phyloP scores from a whole-genome alignment of 148 eudicot species.

The Silene latifolia region DNA sequence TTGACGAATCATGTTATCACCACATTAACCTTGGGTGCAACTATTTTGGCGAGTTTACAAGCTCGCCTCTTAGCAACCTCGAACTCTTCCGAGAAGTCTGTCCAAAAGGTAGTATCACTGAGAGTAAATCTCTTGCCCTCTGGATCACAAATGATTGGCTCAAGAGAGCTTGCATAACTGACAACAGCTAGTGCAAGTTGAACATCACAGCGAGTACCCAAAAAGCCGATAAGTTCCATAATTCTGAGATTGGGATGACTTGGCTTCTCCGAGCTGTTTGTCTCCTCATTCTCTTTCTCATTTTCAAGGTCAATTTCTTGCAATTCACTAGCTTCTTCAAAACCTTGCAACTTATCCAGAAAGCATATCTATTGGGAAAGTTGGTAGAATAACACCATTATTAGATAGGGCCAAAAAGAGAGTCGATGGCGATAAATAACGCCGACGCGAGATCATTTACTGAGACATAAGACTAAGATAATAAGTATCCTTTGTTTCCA shows the following conservation, averaged over 20 bases:
- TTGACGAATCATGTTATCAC: neutral
- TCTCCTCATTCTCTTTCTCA: neutral
- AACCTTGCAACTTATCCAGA: neutral
- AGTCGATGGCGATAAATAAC: too few relatives aligned
- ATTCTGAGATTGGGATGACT: neutral
- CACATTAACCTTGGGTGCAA: constrained; percentile 2
- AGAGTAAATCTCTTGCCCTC: neutral
- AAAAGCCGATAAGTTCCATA: neutral
- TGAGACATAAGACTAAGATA: too few relatives aligned
- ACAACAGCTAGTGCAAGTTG: neutral
- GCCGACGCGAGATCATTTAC: neutral
- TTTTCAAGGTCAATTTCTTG: neutral
- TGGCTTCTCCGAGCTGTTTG: neutral
- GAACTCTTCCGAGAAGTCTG: neutral
- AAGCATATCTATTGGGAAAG: neutral
- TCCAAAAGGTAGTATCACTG: neutral
- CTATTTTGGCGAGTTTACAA: constrained; percentile 4
- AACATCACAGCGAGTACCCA: neutral
- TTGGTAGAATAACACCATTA: neutral
- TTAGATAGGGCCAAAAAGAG: too few relatives aligned
- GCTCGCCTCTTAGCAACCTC: neutral
- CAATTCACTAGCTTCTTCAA: neutral
- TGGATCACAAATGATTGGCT: constrained; percentile 3
- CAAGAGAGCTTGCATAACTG: neutral
- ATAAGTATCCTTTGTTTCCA: too few relatives aligned